Evolutionary conservation across 257 asterid species (phyloP).

Genomic region (Petrea volubilis): DNA sequence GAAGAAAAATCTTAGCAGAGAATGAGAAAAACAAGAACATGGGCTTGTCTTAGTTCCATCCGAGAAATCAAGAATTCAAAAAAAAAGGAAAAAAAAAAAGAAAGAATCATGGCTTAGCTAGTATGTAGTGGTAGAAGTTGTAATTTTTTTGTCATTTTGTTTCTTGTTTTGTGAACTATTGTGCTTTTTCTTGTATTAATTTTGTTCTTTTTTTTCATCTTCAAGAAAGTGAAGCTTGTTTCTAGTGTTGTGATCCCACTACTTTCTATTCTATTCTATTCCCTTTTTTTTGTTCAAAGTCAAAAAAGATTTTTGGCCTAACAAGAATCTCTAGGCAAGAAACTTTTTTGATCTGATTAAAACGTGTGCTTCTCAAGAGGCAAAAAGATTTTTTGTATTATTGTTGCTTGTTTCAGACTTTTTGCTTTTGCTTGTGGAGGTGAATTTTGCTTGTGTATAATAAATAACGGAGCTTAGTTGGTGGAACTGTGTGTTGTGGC

Average conservation of each 20-base stretch:
- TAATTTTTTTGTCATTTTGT: constrained; percentile 21
- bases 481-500: not conserved
- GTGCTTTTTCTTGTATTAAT: constrained; percentile 21
- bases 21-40: not conserved
- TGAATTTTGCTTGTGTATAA: constrained; percentile 5
- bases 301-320: constrained; percentile 28
- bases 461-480: constrained; percentile 9
- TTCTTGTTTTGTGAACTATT: constrained; percentile 22
- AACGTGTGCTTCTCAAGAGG: not conserved
- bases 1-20: constrained; percentile 21
- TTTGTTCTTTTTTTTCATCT: constrained; percentile 28
- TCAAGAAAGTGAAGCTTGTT: constrained; percentile 39
- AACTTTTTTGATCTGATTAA: not conserved
- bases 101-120: constrained; percentile 21
- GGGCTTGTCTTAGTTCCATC: not conserved
- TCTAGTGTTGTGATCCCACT: constrained; percentile 23
- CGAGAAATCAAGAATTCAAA: not conserved
- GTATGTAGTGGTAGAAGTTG: constrained; percentile 26
- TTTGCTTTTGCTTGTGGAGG: constrained; percentile 14
- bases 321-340: constrained; percentile 28
- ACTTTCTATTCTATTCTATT: not conserved
- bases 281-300: constrained; percentile 16
- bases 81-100: not conserved
- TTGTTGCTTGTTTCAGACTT: constrained; percentile 7
- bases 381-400: not conserved